phyloP scores from a whole-genome alignment of 169 alveolate species.

The Ichthyophthirius multifiliis region DNA sequence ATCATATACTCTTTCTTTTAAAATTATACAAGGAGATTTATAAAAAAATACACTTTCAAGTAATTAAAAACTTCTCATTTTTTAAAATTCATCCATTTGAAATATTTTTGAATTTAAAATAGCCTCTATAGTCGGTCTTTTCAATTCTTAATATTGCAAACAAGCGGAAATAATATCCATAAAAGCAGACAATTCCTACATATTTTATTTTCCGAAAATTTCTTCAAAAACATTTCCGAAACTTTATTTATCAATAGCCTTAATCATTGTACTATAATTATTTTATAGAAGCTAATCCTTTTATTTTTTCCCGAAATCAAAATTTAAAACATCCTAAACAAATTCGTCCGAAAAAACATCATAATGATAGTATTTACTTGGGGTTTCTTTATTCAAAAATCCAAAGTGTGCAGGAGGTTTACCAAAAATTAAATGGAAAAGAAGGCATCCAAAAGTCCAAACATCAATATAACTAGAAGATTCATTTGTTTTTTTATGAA shows the following conservation, averaged over 20 bases:
- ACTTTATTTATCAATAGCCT: background rate
- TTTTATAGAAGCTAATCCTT: background rate
- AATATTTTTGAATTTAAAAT: background rate
- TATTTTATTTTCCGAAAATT: background rate
- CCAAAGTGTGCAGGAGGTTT: too few relatives aligned
- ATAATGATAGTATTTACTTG: background rate
- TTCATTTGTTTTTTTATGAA: background rate
- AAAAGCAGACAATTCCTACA: background rate
- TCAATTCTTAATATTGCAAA: background rate
- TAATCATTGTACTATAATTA: background rate
- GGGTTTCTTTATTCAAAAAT: too few relatives aligned
- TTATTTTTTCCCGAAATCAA: background rate
- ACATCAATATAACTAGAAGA: background rate
- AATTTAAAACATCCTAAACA: background rate
- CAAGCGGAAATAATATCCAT: constrained; percentile 1
- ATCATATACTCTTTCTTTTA: constrained; percentile 25
- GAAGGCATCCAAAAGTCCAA: constrained; percentile 8
- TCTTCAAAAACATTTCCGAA: background rate
- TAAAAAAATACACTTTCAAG: constrained; percentile 47
- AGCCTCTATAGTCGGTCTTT: constrained; percentile 9
- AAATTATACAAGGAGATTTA: constrained; percentile 42
- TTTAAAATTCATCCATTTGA: constrained; percentile 22
- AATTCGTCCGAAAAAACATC: background rate
- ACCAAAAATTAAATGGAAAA: background rate
- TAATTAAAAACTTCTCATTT: constrained; percentile 36